These are phyloP conservation scores for Sextonia rubra DNA, from an alignment of 164 flowering plant species.

Conservation along the genomic window DNA sequence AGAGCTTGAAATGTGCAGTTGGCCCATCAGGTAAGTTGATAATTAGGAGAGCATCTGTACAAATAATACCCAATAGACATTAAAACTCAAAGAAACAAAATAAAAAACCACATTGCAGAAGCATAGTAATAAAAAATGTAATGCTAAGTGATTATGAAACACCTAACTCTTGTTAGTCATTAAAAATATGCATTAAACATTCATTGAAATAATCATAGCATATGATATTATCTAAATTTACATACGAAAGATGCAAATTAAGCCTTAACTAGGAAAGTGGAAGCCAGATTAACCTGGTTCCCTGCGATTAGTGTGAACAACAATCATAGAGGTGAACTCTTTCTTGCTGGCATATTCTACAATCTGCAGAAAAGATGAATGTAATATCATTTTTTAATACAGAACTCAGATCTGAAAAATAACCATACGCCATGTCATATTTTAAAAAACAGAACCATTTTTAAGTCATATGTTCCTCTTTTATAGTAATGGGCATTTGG, in stretches of 20 bases:
- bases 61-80: neutral
- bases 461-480: constrained; percentile 95
- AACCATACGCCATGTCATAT: neutral
- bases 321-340: constrained; percentile 80
- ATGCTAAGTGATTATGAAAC: neutral
- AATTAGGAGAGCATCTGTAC: constrained; percentile 72
- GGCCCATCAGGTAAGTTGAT: constrained; percentile 90
- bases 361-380: constrained; percentile 43
- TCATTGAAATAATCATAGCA: neutral
- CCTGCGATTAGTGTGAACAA: constrained; percentile 86
- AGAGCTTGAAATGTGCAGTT: constrained; percentile 93
- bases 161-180: neutral
- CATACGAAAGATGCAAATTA: neutral
- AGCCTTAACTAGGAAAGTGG: neutral
- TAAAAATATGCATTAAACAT: neutral
- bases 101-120: neutral
- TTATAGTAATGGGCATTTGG: constrained; percentile 84
- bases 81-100: neutral
- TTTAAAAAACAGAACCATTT: constrained; percentile 47
- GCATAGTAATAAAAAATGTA: neutral
- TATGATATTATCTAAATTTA: no score
- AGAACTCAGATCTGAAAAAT: neutral
- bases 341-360: constrained; percentile 74
- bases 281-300: constrained; percentile 63
- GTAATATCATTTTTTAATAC: neutral